These are phyloP conservation scores for Symmetrospora coprosmae DNA, from an alignment of 768 basidiomycete species.

Conservation along the genomic window DNA sequence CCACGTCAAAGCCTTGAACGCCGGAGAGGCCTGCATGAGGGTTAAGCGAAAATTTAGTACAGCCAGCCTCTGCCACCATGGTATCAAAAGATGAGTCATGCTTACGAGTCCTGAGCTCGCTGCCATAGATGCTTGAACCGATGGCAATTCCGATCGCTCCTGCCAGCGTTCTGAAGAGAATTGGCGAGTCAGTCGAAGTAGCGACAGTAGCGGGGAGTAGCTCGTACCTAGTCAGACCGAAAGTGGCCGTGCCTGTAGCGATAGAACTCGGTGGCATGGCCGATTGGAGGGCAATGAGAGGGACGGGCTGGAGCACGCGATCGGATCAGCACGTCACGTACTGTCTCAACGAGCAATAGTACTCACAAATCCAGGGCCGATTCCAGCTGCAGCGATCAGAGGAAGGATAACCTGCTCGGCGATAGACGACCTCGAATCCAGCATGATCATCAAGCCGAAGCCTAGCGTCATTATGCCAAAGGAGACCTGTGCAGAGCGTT, in stretches of 20 bases:
- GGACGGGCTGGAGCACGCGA: neutral
- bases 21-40: slow-evolving; percentile 38
- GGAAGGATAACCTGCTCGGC: slow-evolving; percentile 9
- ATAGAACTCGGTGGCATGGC: slow-evolving; percentile 78
- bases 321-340: neutral
- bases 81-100: no score
- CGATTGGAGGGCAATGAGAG: slow-evolving; percentile 46
- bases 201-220: no score
- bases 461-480: no score
- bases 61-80: no score
- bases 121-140: slow-evolving; percentile 32
- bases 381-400: slow-evolving; percentile 6
- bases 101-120: slow-evolving; percentile 37
- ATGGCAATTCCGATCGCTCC: slow-evolving; percentile 34
- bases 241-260: slow-evolving; percentile 55
- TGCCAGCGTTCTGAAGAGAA: slow-evolving; percentile 42
- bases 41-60: no score
- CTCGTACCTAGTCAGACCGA: slow-evolving; percentile 48
- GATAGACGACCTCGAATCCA: slow-evolving; percentile 28
- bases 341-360: neutral
- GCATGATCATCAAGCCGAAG: slow-evolving; percentile 27
- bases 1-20: slow-evolving; percentile 43
- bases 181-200: no score
- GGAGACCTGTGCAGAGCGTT: slow-evolving; percentile 1
- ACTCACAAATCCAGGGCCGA: slow-evolving; percentile 1